Percentiles rank a stretch among this genome's conserved stretches.
Conservation (phyloP, 352 stramenopile genomes). For the Pythium apleroticum region DNA sequence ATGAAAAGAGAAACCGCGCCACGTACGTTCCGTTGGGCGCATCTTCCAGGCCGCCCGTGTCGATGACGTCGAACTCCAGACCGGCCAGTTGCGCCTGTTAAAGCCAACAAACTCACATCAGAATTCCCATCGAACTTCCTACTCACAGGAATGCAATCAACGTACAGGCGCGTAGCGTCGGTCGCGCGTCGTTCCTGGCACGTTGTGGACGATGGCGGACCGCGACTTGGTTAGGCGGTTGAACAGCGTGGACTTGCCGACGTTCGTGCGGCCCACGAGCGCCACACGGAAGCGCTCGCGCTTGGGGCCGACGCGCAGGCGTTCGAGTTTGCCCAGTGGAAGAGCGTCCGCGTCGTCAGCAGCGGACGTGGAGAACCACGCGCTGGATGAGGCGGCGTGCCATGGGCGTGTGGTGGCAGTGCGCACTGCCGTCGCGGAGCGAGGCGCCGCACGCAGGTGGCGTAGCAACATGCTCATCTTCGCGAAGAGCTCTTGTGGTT, state of each 20-base stretch:
- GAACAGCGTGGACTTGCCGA: conserved; percentile 86
- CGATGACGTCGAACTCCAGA: conserved; percentile 80
- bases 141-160: not conserved
- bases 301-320: conserved; percentile 29
- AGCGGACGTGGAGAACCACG: conserved; percentile 10
- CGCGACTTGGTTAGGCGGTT: conserved; percentile 81
- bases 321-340: conserved; percentile 36
- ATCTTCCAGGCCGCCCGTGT: conserved; percentile 80
- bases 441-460: conserved; percentile 33
- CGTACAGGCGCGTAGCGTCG: conserved; percentile 59
- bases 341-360: conserved; percentile 12
- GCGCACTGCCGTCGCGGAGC: conserved; percentile 9
- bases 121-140: too few relatives aligned
- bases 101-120: too few relatives aligned
- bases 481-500: not conserved
- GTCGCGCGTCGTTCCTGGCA: conserved; percentile 77
- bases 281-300: conserved; percentile 70
- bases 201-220: conserved; percentile 80
- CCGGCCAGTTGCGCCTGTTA: conserved; percentile 48
- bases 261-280: conserved; percentile 82
- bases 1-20: not conserved
- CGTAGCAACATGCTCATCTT: conserved; percentile 38
- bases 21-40: conserved; percentile 52
- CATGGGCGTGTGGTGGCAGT: conserved; percentile 9
- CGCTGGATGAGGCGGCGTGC: conserved; percentile 1